Conservation (phyloP, 139 green algal species). For the Desmodesmus armatus region DNA sequence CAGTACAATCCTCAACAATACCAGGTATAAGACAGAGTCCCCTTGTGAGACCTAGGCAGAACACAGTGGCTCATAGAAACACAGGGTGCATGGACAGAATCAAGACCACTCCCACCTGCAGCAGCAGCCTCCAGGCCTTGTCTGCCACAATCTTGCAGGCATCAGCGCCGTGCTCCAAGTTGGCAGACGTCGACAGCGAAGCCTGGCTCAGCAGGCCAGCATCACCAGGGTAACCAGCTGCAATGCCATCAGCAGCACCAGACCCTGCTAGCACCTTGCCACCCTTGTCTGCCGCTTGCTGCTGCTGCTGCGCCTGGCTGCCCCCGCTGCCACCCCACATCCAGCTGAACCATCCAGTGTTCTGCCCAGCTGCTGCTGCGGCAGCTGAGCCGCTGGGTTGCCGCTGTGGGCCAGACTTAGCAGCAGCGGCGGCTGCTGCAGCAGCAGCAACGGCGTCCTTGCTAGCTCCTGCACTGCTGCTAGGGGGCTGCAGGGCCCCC, state of each 20-base stretch:
- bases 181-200: no score
- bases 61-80: no score
- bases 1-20: no score
- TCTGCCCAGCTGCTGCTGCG: constrained; percentile 10
- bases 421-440: neutral
- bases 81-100: no score
- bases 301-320: constrained; percentile 23
- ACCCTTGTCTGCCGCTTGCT: neutral
- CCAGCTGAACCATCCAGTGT: constrained; percentile 55
- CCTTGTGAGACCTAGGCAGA: no score
- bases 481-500: neutral
- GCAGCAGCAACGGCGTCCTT: no score
- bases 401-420: neutral
- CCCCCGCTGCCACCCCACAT: constrained; percentile 34
- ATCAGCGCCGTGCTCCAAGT: no score
- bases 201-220: no score
- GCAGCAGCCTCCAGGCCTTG: constrained; percentile 69
- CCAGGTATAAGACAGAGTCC: no score
- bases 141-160: constrained; percentile 61
- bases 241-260: neutral
- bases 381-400: neutral
- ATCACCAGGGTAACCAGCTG: no score
- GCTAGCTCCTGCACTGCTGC: neutral
- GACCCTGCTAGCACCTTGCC: neutral
- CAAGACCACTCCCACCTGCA: no score